Conservation (phyloP, 2,329 filamentous ascomycete genomes). For the Neopestalotiopsis sp. region DNA sequence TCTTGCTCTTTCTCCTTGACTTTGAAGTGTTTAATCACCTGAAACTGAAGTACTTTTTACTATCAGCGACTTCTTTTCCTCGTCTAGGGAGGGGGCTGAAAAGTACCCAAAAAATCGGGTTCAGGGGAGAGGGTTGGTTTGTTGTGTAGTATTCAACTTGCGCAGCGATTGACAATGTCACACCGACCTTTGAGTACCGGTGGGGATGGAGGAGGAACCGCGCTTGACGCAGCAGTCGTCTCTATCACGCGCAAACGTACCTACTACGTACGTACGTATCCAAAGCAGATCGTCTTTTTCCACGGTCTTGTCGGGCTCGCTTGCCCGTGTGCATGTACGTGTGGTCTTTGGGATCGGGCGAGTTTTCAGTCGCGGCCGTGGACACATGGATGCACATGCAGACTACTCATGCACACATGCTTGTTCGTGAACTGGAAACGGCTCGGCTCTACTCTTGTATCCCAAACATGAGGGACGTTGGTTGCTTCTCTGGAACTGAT, state of each 20-base stretch:
- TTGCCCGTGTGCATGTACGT: neutral
- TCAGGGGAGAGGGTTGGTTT: neutral
- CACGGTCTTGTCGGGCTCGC: neutral
- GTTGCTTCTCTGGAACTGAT: too few relatives aligned
- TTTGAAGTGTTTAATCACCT: neutral
- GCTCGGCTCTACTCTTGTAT: too few relatives aligned
- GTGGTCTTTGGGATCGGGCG: neutral
- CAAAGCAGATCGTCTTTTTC: neutral
- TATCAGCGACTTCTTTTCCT: neutral
- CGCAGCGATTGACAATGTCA: neutral
- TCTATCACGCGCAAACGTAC: neutral
- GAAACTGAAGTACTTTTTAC: neutral
- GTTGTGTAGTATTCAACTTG: neutral
- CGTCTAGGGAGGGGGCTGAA: neutral
- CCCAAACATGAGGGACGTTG: too few relatives aligned
- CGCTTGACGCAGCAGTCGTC: neutral
- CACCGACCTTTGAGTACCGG: neutral
- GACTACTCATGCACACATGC: neutral
- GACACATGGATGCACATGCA: neutral
- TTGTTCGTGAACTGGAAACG: neutral
- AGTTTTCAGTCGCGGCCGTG: neutral
- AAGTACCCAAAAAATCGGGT: neutral
- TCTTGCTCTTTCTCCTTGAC: neutral
- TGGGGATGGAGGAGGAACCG: neutral
- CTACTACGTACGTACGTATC: neutral